Base-by-base conservation (phyloP, 768 basidiomycete genomes). In the Collybia sordida region DNA sequence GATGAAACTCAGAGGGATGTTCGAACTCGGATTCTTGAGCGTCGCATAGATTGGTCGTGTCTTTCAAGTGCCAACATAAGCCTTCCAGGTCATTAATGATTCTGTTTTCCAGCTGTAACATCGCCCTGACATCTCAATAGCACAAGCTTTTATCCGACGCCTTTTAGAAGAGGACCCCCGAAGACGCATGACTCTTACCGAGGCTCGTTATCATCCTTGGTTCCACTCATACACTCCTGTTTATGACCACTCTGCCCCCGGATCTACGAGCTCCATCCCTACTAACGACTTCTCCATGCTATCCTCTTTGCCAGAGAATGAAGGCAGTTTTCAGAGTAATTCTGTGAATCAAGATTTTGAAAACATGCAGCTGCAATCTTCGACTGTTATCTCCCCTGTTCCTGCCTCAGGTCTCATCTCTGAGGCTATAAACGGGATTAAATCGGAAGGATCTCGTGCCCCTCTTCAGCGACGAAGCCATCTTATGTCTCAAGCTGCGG, bases 121-220 rank as follows among this genome's bases (percentile, higher is more conserved):
- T 18, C n/a, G 14, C 21, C 15, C 27, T 36, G 11, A 42, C 22
- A 44, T 39, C 45, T 58, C 40, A 44, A 8, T 56, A 88, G 93
- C 74, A 1, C 64, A 76, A 45, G 73, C 83, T 53, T 96, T 98
- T 62, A 77, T 96, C 44, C 64, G 65, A 2, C 57, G 66, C 2
- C 78, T 98, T 8, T 79, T 98, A 14, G 76, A 81, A 44, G 71
- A 72, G 31, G 74, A 90, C 47, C 91, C 93, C 0, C 55, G 54
- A 0, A 53, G 63, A 12, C 84, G 95, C n/a, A 81, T 96, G 79
- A 82, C 85, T 5, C 75, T 94, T 51, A 69, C 74, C 2, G 73
- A 79, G 0, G 87, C 93, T 0, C 76, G 89, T 8, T 22, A 66
- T 0, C 93, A 98, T 58, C 81, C 82, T 1, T 98, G 96, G 96